Evolutionary conservation across 208 protist species (phyloP), one percentile per base, ranked within the genome.

Genomic region (Wallacemonas sp.): DNA sequence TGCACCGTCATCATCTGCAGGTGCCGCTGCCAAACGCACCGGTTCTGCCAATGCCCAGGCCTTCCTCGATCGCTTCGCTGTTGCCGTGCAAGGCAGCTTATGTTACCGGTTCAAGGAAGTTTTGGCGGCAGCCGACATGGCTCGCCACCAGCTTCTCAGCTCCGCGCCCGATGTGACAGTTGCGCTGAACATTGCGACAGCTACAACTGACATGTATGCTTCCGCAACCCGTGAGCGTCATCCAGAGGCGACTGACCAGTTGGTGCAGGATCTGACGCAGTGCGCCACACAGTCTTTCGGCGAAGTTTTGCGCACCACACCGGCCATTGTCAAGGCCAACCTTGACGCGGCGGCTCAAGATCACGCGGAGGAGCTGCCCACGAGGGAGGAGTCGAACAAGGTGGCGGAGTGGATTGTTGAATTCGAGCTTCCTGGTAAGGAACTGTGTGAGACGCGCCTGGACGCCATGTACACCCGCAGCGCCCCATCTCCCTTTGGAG

Each of bases 161-260:
- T 46, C 60, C 19, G 34, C 62, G 9, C 70, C 77, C 1, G 84
- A 90, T 46, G 62, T 75, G 34, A 79, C 86, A 26, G 77, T 90
- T 14, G 60, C 71, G 19, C 66, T 54, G 58, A 76, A 70, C 33
- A 60, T 77, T 12, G 22, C 34, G 21, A 70, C 39, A 5, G 30
- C 46, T 6, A 31, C 56, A 26, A 30, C 41, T 11, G 65, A 70
- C 19, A 38, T 70, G 39, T 70, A 70, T 33, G 19, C 36, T 4
- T 30, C 54, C 39, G 9, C 27, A 30, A 38, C 63, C 14, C 36
- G 49, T 17, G n/a, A 22, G 15, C 46, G 59, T 3, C 31, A 22
- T 27, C 65, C 47, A 3, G 51, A 58, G 2, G 11, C 51, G 11
- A 27, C 51, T 3, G 4, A 6, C 9, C 51, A 58, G 51, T 31